Evolutionary conservation across 441 rosid species (phyloP).

Genomic region (Mallotus repandus): DNA sequence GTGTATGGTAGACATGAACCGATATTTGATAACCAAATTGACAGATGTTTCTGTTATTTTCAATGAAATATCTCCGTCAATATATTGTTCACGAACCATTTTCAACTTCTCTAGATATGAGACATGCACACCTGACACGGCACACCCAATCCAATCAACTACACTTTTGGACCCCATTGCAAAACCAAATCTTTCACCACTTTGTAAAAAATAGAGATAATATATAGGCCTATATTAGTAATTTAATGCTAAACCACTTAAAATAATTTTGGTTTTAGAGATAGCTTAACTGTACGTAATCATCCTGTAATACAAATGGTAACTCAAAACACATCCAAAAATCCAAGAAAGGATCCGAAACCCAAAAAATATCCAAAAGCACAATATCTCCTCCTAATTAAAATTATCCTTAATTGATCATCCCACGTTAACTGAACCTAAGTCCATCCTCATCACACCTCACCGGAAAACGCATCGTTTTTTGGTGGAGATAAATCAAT

Average conservation of each 20-base stretch:
- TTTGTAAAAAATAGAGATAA: too few relatives aligned
- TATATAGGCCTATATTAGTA: too few relatives aligned
- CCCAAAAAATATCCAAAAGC: not conserved
- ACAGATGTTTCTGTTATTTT: not conserved
- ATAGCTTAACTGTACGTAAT: conserved; percentile 21
- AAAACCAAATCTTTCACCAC: not conserved
- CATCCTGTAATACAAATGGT: conserved; percentile 9
- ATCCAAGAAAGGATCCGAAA: not conserved
- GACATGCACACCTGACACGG: not conserved
- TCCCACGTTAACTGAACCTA: not conserved
- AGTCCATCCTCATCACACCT: not conserved
- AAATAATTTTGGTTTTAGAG: conserved; percentile 17
- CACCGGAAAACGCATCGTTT: conserved; percentile 5
- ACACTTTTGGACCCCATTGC: conserved; percentile 1
- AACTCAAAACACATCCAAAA: not conserved
- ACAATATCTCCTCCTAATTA: not conserved
- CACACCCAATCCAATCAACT: not conserved
- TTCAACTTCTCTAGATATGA: not conserved
- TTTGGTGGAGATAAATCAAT: conserved; percentile 48
- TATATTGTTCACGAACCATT: not conserved
- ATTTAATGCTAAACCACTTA: not conserved
- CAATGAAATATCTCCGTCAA: not conserved
- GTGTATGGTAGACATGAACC: not conserved
- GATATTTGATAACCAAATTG: not conserved
- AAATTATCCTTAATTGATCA: not conserved